Conservation (phyloP, 1,284 basidiomycete species). For the Irpex rosettiformis region DNA sequence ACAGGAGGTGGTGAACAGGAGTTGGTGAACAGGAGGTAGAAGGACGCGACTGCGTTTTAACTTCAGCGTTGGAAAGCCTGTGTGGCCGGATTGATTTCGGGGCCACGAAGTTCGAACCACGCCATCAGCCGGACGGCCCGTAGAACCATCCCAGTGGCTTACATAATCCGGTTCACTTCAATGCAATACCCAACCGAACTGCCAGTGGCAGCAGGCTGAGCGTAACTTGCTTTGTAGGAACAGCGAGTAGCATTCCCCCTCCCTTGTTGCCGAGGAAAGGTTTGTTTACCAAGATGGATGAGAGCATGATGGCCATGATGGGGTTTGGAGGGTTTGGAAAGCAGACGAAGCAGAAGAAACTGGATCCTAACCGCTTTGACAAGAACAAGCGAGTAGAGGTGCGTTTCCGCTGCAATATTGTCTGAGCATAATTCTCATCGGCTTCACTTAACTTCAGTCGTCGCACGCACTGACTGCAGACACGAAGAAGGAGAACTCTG, state of each 20-base stretch:
- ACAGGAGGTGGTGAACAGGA: background rate
- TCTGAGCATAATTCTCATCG: too few species aligned
- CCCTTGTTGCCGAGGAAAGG: constrained; percentile 1
- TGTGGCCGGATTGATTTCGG: background rate
- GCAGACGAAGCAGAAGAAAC: constrained; percentile 54
- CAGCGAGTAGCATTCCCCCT: background rate
- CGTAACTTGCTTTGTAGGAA: too few species aligned
- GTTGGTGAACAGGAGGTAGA: background rate
- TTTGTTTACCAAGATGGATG: constrained; percentile 40
- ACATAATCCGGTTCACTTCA: background rate
- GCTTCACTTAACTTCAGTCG: too few species aligned
- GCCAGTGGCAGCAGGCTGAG: too few species aligned
- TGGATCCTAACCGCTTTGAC: constrained; percentile 72
- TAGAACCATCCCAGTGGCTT: background rate
- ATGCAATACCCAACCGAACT: background rate
- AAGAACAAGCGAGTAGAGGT: constrained; percentile 63
- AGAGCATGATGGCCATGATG: constrained; percentile 76
- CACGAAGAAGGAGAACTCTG: background rate
- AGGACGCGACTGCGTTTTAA: constrained; percentile 1
- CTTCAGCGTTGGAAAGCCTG: background rate
- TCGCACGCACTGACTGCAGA: too few species aligned
- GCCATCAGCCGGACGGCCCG: background rate
- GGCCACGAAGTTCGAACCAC: background rate
- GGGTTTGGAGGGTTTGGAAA: constrained; percentile 80
- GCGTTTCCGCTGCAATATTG: background rate